Evolutionary conservation across 805 yeast genomes (phyloP), one percentile per base, ranked within the genome.

Genomic region (Wickerhamiella australiensis): DNA sequence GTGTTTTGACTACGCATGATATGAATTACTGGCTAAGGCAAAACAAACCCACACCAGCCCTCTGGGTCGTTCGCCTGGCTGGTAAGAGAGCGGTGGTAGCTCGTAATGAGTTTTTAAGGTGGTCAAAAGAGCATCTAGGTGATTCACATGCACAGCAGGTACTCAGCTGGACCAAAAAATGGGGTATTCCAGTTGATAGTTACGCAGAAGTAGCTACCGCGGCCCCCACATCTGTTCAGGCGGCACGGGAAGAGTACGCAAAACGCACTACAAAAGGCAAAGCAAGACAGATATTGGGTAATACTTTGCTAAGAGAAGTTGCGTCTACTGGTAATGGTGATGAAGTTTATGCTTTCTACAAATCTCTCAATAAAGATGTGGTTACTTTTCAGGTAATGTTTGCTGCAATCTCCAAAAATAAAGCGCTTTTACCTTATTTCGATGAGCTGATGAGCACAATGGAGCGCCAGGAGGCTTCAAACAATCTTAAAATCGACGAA

Each of bases 311-410:
- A 23, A 37, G 46, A 12, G 23, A 43, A 17, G 50, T 53, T 2
- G 50, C 53, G 0, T n/a, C 43, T 8, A 29, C 31, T 9, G 50
- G 50, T 23, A 49, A 51, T 15, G 44, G 55, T 1, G 54, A 50
- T 27, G 56, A 54, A n/a, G 48, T 56, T 2, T 54, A 42, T 37
- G 54, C 49, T 9, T 56, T 58, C 27, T 58, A 56, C 53, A 50
- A 50, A 40, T 46, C 50, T 33, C 50, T 58, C 12, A 52, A 51
- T 45, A 58, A 58, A 46, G 61, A 58, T 25, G 47, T 58, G 8
- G 40, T 52, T n/a, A 56, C 60, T 3, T 56, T 55, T 50, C 61
- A 58, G 35, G 45, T 51, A n/a, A 55, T 58, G 53, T 47, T 58
- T 5, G 56, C 54, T 1, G 60, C 55, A 3, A 58, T 58, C 61